phyloP scores from a whole-genome alignment of 75 land plant species.

The Isoetes taiwanensis region DNA sequence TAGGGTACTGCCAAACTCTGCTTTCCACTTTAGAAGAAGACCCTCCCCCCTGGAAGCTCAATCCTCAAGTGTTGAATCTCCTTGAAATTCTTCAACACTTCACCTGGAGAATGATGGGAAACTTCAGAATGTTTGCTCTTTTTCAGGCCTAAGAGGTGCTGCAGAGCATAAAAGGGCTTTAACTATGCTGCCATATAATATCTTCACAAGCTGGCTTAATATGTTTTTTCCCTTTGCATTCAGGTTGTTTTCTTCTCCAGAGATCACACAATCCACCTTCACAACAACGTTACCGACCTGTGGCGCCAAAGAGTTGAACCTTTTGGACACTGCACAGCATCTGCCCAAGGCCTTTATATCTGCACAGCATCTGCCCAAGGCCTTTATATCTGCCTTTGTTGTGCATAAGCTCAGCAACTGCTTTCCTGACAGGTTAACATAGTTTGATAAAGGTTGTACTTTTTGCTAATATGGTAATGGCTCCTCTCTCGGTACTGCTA shows the following conservation, averaged over 20 bases:
- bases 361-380: slow-evolving; percentile 82
- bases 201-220: slow-evolving; percentile 21
- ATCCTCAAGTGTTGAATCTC: slow-evolving; percentile 52
- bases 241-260: slow-evolving; percentile 40
- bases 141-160: slow-evolving; percentile 17
- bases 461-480: too few species aligned
- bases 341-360: slow-evolving; percentile 89
- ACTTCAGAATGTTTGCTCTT: slow-evolving; percentile 17
- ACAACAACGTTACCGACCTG: slow-evolving; percentile 73
- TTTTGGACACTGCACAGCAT: slow-evolving; percentile 76
- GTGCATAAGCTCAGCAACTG: too few species aligned
- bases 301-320: slow-evolving; percentile 59
- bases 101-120: slow-evolving; percentile 39
- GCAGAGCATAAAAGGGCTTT: slow-evolving; percentile 24
- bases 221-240: slow-evolving; percentile 28
- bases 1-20: slow-evolving; percentile 81
- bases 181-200: slow-evolving; percentile 25
- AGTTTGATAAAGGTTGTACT: too few species aligned
- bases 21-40: slow-evolving; percentile 68
- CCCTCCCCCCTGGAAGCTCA: slow-evolving; percentile 79
- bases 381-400: slow-evolving; percentile 82
- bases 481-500: too few species aligned
- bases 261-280: slow-evolving; percentile 87
- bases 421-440: too few species aligned
- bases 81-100: slow-evolving; percentile 68